phyloP scores from a whole-genome alignment of 441 rosid species.

The Erodium texanum region DNA sequence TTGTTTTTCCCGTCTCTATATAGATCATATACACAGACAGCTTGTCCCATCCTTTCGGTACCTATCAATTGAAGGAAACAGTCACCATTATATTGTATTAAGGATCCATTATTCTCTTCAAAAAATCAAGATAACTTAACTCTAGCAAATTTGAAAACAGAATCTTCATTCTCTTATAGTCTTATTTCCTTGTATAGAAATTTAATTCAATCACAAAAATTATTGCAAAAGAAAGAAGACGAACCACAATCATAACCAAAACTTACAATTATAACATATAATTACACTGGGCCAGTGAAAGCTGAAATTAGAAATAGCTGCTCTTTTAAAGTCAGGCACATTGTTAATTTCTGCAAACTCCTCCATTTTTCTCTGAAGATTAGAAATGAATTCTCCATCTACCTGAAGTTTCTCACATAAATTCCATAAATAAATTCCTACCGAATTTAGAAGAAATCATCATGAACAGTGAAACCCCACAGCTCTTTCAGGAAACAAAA shows the following conservation, averaged over 20 bases:
- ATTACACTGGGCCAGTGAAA: not conserved
- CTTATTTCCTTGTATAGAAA: too few relatives aligned
- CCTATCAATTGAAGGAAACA: conserved; percentile 23
- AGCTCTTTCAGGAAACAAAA: not conserved
- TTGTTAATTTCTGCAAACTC: not conserved
- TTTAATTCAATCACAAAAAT: not conserved
- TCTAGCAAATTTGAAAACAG: too few relatives aligned
- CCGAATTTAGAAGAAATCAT: not conserved
- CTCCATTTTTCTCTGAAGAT: not conserved
- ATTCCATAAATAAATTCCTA: not conserved
- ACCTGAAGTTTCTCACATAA: not conserved
- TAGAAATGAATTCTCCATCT: not conserved
- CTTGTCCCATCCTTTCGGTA: conserved; percentile 69
- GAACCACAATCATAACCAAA: not conserved
- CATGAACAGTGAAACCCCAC: not conserved
- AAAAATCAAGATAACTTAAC: not conserved
- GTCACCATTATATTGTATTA: not conserved
- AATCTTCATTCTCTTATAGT: too few relatives aligned
- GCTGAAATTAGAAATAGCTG: not conserved
- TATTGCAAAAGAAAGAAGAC: not conserved
- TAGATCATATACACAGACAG: conserved; percentile 40
- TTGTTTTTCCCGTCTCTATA: conserved; percentile 43
- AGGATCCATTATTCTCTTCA: not conserved
- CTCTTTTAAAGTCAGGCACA: not conserved
- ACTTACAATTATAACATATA: not conserved